phyloP scores from a whole-genome alignment of 805 yeast species.

The Cyberlindnera lachancei region DNA sequence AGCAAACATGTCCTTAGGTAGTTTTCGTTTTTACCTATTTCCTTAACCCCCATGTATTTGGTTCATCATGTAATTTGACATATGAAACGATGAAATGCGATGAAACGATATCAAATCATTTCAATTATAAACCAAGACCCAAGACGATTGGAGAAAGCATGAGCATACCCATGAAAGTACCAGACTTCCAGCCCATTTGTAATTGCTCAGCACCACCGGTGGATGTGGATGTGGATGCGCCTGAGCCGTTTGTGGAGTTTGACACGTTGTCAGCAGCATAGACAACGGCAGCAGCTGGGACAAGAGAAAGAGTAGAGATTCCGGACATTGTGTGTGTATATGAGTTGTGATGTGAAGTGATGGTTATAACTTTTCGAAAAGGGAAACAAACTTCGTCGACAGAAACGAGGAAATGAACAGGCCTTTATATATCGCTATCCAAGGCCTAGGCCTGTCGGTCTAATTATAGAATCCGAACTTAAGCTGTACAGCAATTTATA shows the following conservation, averaged over 20 bases:
- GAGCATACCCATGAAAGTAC: slow-evolving; percentile 30
- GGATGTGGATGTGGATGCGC: slow-evolving; percentile 15
- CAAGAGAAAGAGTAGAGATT: slow-evolving; percentile 18
- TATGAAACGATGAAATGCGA: no score
- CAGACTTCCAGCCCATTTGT: slow-evolving; percentile 34
- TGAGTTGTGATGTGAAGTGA: background rate
- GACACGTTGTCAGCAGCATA: slow-evolving; percentile 11
- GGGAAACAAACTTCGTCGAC: no score
- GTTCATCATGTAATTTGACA: no score
- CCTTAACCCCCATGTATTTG: no score
- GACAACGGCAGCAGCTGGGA: slow-evolving; percentile 22
- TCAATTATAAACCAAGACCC: slow-evolving; percentile 21
- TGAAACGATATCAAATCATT: no score
- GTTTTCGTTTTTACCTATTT: no score
- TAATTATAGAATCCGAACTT: no score
- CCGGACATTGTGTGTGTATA: slow-evolving; percentile 3
- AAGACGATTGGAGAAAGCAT: slow-evolving; percentile 30
- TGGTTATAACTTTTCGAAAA: no score
- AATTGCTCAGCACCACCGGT: slow-evolving; percentile 27
- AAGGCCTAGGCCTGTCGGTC: no score
- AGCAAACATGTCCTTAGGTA: no score
- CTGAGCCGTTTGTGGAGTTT: slow-evolving; percentile 15
- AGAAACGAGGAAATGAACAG: background rate
- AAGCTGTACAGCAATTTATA: no score
- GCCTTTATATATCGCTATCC: background rate